Base-by-base conservation (phyloP, 1,284 basidiomycete species). In the Rhodotorula glutinis region DNA sequence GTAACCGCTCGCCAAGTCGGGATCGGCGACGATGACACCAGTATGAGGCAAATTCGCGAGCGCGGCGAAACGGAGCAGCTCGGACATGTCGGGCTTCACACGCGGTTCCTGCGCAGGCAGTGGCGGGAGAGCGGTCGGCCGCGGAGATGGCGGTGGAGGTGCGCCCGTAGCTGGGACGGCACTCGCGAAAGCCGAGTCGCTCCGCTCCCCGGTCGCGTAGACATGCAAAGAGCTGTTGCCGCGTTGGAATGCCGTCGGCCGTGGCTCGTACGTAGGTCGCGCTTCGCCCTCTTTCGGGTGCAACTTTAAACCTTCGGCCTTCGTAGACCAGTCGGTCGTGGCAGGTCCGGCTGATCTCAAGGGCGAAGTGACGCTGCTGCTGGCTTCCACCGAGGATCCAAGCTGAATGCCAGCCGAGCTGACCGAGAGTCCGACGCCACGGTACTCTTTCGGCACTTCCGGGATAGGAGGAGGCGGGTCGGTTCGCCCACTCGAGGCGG, bases 41-140 rank as follows among this genome's bases (percentile, higher is more conserved):
- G 71, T 73, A 7, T 72, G 66, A 13, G 73, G 73, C 4, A 73
- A 57, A 25, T 60, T 65, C 13, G 67, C 61, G 19, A 74, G 33
- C 13, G 71, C 67, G 10, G 73, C 65, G n/a, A 68, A 71, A 11
- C 68, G 65, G 30, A 74, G 65, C n/a, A 72, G 54, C 8, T 60
- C 21, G 8, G 63, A 30, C 11, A 53, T 53, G 19, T 70, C 65
- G 4, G 70, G 67, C 33, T 43, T 52, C 4, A 49, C 16, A 0
- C 23, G 25, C 7, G 62, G 54, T 3, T 41, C 25, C 21, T 47
- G 30, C 19, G 19, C 27, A 10, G 60, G 60, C 0, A 57, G 33
- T 11, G 62, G 66, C 4, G 66, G 69, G 8, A 71, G 53, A 2
- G 66, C 52, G 27, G 62, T 64, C 16, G 65, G 66, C 13, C 65